Evolutionary conservation across 2,329 filamentous ascomycete species (phyloP), one percentile per base, ranked within the genome.

Genomic region (Talaromyces islandicus): DNA sequence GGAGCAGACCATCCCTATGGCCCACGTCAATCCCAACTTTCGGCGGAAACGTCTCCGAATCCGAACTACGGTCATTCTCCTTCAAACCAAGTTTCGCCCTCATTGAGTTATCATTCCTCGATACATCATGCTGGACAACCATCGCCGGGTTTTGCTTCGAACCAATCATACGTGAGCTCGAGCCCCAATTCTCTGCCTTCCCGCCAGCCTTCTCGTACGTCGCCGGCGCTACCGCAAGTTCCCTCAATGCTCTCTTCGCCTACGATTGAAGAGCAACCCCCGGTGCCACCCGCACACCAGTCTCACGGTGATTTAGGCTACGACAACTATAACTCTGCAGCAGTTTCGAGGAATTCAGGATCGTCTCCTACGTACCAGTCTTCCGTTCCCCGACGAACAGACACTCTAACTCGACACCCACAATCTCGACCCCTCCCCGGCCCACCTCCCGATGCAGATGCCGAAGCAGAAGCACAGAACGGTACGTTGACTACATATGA

Each of bases 361-460:
- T 67, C 79, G 66, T 73, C 74, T 1, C 81, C 83, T 4, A 79
- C 83, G 11, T 77, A 78, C 50, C 80, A 81, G 41, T 77, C 77
- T 27, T 74, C 81, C 62, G 79, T 78, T 1, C 81, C 81, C 17
- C 77, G 80, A 59, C 76, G 81, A 64, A 79, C 77, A 2, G 78
- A 81, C 63, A 84, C 83, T 0, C 67, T 81, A 7, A 81, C 78
- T 24, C 80, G 83, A 58, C 83, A 87, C 69, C 83, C 82, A 7
- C 80, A 83, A 54, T 72, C 81, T 9, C 77, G 85, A 25, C 84
- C 85, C 35, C 75, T 86, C n/a, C 85, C 85, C 2, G 83, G 83
- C 0, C 67, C 76, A 43, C 38, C 43, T 17, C 55, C 57, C 54
- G 25, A 52, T 24, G 56, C 48, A 4, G 81, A 81, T 24, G 56